Percentiles rank a stretch among this genome's conserved stretches.
Conservation (phyloP, 805 yeast genomes). For the Wickerhamiella sergipiensis region DNA sequence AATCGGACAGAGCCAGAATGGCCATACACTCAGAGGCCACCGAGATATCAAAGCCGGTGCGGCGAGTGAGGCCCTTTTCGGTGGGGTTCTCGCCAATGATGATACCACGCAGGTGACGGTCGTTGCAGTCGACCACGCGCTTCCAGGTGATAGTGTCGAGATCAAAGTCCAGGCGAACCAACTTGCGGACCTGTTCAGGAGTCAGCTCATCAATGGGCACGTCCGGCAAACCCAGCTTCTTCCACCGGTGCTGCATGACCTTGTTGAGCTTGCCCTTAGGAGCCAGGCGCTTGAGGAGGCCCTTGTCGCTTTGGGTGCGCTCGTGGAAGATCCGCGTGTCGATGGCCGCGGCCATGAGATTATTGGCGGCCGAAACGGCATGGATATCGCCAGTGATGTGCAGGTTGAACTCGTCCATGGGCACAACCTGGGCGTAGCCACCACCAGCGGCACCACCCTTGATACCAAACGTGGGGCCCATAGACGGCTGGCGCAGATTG, state of each 20-base stretch:
- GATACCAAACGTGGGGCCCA: constrained; percentile 98
- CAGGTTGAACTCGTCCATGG: constrained; percentile 98
- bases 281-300: constrained; percentile 71
- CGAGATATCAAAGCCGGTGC: constrained; percentile 88
- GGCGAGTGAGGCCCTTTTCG: constrained; percentile 76
- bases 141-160: constrained; percentile 83
- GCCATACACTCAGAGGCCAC: constrained; percentile 98
- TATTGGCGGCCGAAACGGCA: constrained; percentile 89
- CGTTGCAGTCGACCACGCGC: constrained; percentile 90
- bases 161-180: constrained; percentile 77
- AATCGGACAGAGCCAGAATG: constrained; percentile 68
- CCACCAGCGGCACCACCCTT: constrained; percentile 99
- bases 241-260: constrained; percentile 62
- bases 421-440: constrained; percentile 93
- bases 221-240: constrained; percentile 62
- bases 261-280: constrained; percentile 75
- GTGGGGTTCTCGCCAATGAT: constrained; percentile 88
- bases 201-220: constrained; percentile 62
- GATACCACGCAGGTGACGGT: constrained; percentile 77
- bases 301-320: constrained; percentile 63
- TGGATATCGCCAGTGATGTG: constrained; percentile 96
- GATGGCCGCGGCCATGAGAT: constrained; percentile 87
- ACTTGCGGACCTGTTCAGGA: constrained; percentile 54
- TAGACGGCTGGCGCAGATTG: constrained; percentile 91
- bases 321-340: constrained; percentile 97